phyloP scores from a whole-genome alignment of 768 basidiomycete genomes.

The Tephrocybe sp. region DNA sequence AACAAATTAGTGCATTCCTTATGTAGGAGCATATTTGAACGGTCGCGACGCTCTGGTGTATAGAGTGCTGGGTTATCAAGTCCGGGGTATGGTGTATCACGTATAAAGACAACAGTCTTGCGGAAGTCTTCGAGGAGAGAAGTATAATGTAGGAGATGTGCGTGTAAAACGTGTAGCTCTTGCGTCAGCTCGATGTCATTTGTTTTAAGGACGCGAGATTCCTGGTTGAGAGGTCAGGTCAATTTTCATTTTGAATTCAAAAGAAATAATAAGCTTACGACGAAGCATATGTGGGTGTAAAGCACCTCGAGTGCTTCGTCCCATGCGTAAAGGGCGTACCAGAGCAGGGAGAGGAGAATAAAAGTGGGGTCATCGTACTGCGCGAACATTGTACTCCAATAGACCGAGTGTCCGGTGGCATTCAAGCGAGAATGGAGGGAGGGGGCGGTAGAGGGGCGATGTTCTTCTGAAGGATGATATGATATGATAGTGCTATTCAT shows the following conservation, averaged over 20 bases:
- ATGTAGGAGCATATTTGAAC: conserved; percentile 26
- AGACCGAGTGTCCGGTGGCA: conserved; percentile 38
- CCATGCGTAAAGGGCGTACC: conserved; percentile 62
- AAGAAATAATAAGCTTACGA: conserved; percentile 28
- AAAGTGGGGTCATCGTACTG: conserved; percentile 50
- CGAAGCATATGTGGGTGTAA: conserved; percentile 45
- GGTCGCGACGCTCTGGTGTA: conserved; percentile 11
- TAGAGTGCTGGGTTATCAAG: conserved; percentile 24
- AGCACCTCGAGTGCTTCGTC: conserved; percentile 54
- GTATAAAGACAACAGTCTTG: conserved; percentile 49
- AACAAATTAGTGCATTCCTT: conserved; percentile 47
- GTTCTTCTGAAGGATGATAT: conserved; percentile 34
- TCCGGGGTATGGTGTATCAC: conserved; percentile 45
- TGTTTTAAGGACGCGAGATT: conserved; percentile 38
- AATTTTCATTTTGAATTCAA: conserved; percentile 10
- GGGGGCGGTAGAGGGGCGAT: conserved; percentile 31
- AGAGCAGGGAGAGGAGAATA: conserved; percentile 47
- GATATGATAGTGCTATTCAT: conserved; percentile 40
- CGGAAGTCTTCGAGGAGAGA: conserved; percentile 51
- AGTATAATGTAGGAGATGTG: conserved; percentile 55
- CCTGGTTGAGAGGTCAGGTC: conserved; percentile 27
- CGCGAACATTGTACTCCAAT: conserved; percentile 42
- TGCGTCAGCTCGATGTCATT: conserved; percentile 43
- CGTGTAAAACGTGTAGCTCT: conserved; percentile 54
- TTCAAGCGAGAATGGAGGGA: conserved; percentile 33